Evolutionary conservation across 495 filamentous ascomycete species (phyloP).

Genomic region (Annulohypoxylon stygium): DNA sequence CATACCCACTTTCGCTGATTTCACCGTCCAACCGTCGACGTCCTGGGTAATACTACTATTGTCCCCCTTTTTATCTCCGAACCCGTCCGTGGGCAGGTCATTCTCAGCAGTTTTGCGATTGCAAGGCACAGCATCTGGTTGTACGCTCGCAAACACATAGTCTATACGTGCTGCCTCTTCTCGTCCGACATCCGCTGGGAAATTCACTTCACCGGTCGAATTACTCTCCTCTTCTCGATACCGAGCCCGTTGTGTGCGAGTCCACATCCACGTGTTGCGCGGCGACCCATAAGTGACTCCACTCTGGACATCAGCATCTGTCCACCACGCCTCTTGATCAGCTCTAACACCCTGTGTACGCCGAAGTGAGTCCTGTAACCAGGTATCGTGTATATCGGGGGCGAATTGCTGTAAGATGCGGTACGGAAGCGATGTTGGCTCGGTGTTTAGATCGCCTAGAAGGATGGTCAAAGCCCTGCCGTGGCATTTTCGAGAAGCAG

Average conservation of each 20-base stretch:
- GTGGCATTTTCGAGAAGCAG: not conserved
- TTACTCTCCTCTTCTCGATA: not conserved
- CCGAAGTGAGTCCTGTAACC: not conserved
- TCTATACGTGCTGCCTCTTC: not conserved
- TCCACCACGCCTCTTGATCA: not conserved
- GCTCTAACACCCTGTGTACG: too few relatives aligned
- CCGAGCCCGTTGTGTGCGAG: not conserved
- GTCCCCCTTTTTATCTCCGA: not conserved
- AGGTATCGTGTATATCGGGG: not conserved
- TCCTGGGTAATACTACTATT: not conserved
- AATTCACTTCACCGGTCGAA: not conserved
- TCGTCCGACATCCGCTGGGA: not conserved
- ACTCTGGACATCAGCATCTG: not conserved
- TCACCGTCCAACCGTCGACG: not conserved
- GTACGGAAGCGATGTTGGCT: not conserved
- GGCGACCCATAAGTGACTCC: not conserved
- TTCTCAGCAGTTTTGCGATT: not conserved
- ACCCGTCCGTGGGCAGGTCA: not conserved
- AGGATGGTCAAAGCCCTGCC: not conserved
- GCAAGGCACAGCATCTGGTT: not conserved
- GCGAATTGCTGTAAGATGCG: not conserved
- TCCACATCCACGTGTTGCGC: slow-evolving; percentile 1
- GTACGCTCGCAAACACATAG: not conserved
- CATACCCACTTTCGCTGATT: not conserved
- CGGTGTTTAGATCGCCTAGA: not conserved